A percentile compares a stretch with the other conserved stretches of the same genome.
phyloP scores from a whole-genome alignment of 139 green algal genomes.

The Tetraselmis chui region DNA sequence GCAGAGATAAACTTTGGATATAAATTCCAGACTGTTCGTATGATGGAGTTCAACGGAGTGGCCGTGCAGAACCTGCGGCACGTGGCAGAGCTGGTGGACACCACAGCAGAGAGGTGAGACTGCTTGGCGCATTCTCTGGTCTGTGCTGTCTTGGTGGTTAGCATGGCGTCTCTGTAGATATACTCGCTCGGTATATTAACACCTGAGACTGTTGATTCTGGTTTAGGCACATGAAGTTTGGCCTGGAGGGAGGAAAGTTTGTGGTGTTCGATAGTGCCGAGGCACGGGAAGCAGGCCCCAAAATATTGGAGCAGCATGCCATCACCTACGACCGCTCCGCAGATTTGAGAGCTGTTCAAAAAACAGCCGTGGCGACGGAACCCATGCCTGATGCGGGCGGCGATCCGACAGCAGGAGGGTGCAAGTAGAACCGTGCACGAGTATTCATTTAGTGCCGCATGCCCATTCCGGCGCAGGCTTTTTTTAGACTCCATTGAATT shows the following conservation, averaged over 20 bases:
- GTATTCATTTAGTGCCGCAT: no score
- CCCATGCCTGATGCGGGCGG: no score
- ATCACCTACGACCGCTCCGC: constrained; percentile 50
- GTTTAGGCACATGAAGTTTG: constrained; percentile 53
- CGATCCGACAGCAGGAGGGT: no score
- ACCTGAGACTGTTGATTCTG: no score
- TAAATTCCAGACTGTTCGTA: constrained; percentile 41
- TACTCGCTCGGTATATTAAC: constrained; percentile 16
- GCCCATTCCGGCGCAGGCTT: no score
- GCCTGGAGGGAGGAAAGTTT: constrained; percentile 48
- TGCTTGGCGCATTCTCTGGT: not conserved
- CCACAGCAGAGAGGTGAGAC: not conserved
- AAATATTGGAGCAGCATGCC: constrained; percentile 55
- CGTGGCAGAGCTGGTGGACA: constrained; percentile 28
- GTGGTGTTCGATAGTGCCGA: constrained; percentile 42
- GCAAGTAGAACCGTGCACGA: no score
- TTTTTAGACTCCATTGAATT: no score
- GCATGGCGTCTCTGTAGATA: not conserved
- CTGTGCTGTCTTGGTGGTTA: not conserved
- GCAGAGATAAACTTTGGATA: constrained; percentile 69
- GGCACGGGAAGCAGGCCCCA: constrained; percentile 27
- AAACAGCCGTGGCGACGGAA: no score
- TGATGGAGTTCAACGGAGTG: constrained; percentile 35
- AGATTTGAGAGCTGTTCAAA: constrained; percentile 8
- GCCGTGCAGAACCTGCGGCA: constrained; percentile 34